A percentile compares a stretch with the other conserved stretches of the same genome.
phyloP scores from a whole-genome alignment of 768 basidiomycete genomes.

The Tylopilus rubrobrunneus region DNA sequence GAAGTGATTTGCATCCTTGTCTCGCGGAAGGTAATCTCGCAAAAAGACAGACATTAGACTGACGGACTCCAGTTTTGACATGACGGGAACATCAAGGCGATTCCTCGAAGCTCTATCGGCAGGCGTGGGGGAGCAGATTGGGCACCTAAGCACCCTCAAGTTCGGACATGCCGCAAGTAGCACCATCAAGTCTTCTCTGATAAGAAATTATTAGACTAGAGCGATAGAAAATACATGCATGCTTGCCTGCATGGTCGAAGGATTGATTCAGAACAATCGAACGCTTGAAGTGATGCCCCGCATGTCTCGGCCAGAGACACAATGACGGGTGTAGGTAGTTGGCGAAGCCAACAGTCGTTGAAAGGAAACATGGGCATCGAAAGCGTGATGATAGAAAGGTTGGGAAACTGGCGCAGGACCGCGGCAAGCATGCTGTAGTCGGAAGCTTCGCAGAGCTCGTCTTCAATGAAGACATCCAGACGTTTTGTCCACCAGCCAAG shows the following conservation, averaged over 20 bases:
- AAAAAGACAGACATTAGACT: constrained; percentile 26
- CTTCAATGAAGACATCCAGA: constrained; percentile 23
- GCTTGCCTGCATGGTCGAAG: constrained; percentile 29
- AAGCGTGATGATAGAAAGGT: constrained; percentile 22
- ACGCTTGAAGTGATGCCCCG: constrained; percentile 23
- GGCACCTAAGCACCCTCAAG: constrained; percentile 26
- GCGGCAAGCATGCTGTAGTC: constrained; percentile 23
- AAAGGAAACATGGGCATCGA: constrained; percentile 26
- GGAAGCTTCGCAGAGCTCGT: constrained; percentile 23
- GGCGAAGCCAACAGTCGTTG: constrained; percentile 26
- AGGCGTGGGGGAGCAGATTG: constrained; percentile 25
- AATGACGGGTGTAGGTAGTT: constrained; percentile 20
- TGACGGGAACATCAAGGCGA: constrained; percentile 24
- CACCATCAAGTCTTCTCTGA: constrained; percentile 28
- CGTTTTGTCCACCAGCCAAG: constrained; percentile 28
- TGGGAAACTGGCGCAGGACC: constrained; percentile 24
- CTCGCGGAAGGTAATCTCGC: constrained; percentile 28
- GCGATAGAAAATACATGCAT: background rate
- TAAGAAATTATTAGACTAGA: background rate
- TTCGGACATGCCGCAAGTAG: constrained; percentile 25
- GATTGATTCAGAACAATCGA: constrained; percentile 29
- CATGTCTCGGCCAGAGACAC: constrained; percentile 24
- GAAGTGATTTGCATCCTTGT: constrained; percentile 25
- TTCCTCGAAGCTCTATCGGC: constrained; percentile 15
- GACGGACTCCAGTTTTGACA: constrained; percentile 25